Conservation (phyloP, 345 rosid genomes). For the Eutrema japonicum region DNA sequence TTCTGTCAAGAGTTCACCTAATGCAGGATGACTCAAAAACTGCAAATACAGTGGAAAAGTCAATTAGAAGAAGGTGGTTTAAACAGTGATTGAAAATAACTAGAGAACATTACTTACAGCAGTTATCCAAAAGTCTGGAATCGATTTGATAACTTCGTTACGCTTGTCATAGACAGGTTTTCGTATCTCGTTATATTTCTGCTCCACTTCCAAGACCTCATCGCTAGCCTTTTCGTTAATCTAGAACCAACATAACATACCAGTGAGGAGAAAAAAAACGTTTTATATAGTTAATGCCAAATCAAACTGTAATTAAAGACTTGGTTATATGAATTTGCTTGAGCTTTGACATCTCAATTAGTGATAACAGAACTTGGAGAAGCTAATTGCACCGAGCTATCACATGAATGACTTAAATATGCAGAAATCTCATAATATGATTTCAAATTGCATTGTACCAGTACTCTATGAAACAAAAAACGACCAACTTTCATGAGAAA, state of each 20-base stretch:
- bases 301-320: too few relatives aligned
- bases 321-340: not conserved
- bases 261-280: too few relatives aligned
- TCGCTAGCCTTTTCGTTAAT: slow-evolving; percentile 94
- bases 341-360: not conserved
- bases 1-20: slow-evolving; percentile 74
- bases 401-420: not conserved
- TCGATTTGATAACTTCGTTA: slow-evolving; percentile 67
- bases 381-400: not conserved
- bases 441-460: slow-evolving; percentile 9
- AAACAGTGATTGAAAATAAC: not conserved
- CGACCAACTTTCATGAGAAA: not conserved
- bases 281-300: too few relatives aligned
- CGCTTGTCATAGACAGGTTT: slow-evolving; percentile 89
- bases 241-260: slow-evolving; percentile 42
- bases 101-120: slow-evolving; percentile 60
- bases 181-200: slow-evolving; percentile 79
- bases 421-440: not conserved
- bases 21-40: slow-evolving; percentile 93
- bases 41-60: slow-evolving; percentile 39
- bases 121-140: slow-evolving; percentile 93
- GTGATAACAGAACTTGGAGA: not conserved
- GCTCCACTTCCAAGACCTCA: slow-evolving; percentile 90
- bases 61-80: slow-evolving; percentile 3
- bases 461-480: not conserved